Evolutionary conservation across 73 alveolate genomes (phyloP).

Genomic region (Paraurostyla sp.): DNA sequence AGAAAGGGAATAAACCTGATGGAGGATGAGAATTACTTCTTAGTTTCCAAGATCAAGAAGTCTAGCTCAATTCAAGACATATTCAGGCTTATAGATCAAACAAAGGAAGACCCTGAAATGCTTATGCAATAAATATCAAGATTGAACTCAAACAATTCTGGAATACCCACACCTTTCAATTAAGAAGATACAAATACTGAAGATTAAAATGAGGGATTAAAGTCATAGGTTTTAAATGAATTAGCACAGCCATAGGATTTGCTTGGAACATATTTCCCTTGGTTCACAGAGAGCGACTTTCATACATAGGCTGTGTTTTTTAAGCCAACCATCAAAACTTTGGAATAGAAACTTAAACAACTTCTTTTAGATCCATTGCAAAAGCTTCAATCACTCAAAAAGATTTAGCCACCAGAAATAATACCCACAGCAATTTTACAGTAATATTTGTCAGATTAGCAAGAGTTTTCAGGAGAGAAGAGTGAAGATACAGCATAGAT

Average conservation of each 20-base stretch:
- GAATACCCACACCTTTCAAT: too few species aligned
- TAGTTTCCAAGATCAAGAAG: background rate
- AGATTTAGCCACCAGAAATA: background rate
- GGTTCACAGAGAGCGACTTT: slow-evolving; percentile 8
- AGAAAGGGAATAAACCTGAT: background rate
- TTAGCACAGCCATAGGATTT: background rate
- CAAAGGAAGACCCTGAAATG: background rate
- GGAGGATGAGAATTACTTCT: slow-evolving; percentile 1
- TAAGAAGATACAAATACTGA: background rate
- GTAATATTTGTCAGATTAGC: too few species aligned
- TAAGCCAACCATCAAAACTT: slow-evolving; percentile 23
- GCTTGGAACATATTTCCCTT: background rate
- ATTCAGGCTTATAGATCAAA: background rate
- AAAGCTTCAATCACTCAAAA: background rate
- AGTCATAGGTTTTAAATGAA: too few species aligned
- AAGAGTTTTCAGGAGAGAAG: background rate
- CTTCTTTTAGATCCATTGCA: background rate
- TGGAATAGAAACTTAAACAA: slow-evolving; percentile 6
- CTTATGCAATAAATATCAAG: too few species aligned
- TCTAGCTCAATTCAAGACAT: background rate
- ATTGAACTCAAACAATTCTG: too few species aligned
- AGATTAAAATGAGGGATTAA: background rate
- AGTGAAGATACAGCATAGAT: background rate
- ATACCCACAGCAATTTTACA: too few species aligned
- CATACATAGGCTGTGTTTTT: slow-evolving; percentile 4